phyloP scores from a whole-genome alignment of 768 basidiomycete species.

The Pulveroboletus sp. region DNA sequence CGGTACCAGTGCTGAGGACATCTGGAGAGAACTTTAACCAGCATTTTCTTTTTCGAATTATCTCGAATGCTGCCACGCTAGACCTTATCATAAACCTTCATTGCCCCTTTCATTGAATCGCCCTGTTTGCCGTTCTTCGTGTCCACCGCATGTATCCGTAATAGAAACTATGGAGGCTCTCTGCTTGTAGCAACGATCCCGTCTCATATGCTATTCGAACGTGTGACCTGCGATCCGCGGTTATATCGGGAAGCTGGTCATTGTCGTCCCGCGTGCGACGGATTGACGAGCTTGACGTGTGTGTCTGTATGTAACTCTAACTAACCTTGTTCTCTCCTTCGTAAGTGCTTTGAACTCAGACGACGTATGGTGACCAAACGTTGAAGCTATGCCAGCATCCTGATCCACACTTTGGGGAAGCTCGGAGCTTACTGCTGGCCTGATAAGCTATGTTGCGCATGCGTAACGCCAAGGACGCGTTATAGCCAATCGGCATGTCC shows the following conservation, averaged over 20 bases:
- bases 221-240: not conserved
- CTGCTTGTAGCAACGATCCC: slow-evolving; percentile 1
- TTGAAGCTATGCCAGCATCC: slow-evolving; percentile 11
- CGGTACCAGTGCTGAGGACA: slow-evolving; percentile 21
- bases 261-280: slow-evolving; percentile 1
- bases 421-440: not conserved
- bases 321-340: not conserved
- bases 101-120: not conserved
- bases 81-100: slow-evolving; percentile 2
- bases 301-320: slow-evolving; percentile 17
- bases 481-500: slow-evolving; percentile 2
- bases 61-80: not conserved
- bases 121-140: slow-evolving; percentile 12
- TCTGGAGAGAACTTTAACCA: slow-evolving; percentile 32
- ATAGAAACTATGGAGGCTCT: slow-evolving; percentile 7
- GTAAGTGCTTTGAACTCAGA: slow-evolving; percentile 18
- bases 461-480: not conserved
- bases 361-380: slow-evolving; percentile 2
- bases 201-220: not conserved
- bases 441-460: not conserved
- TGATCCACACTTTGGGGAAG: not conserved
- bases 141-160: slow-evolving; percentile 16
- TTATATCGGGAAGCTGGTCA: slow-evolving; percentile 8
- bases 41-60: slow-evolving; percentile 10
- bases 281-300: slow-evolving; percentile 14